These are phyloP conservation scores for Margaritispora aquatica DNA, from an alignment of 495 filamentous ascomycete species.

Conservation along the genomic window DNA sequence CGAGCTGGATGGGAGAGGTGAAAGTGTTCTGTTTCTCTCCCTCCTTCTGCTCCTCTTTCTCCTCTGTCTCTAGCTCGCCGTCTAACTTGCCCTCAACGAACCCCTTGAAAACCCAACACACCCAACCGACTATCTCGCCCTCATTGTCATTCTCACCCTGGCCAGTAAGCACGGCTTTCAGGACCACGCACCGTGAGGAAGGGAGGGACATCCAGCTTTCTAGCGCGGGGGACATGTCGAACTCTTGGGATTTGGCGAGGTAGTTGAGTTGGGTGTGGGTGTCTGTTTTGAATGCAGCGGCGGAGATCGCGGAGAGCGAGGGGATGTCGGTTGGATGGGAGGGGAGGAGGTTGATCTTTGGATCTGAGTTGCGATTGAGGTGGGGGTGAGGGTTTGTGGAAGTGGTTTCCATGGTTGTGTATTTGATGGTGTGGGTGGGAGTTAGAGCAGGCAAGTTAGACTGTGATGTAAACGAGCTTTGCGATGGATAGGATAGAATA, in stretches of 20 bases:
- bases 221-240: constrained; percentile 1
- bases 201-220: background rate
- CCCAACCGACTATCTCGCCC: constrained; percentile 3
- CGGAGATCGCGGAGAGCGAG: background rate
- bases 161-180: background rate
- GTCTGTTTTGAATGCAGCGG: constrained; percentile 1
- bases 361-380: background rate
- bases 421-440: no score
- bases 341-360: background rate
- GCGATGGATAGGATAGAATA: no score
- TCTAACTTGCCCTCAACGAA: background rate
- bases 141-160: background rate
- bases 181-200: background rate
- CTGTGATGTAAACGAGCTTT: no score
- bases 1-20: background rate
- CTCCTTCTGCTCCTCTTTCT: background rate
- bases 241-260: background rate
- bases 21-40: background rate
- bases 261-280: constrained; percentile 10
- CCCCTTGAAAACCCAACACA: constrained; percentile 6
- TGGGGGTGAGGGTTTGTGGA: no score
- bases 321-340: background rate
- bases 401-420: no score
- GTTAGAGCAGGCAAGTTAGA: no score
- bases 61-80: background rate